A percentile compares a stretch with the other conserved stretches of the same genome.
Conservation (phyloP, 768 basidiomycete species). For the Candolleomyces aberdarensis region DNA sequence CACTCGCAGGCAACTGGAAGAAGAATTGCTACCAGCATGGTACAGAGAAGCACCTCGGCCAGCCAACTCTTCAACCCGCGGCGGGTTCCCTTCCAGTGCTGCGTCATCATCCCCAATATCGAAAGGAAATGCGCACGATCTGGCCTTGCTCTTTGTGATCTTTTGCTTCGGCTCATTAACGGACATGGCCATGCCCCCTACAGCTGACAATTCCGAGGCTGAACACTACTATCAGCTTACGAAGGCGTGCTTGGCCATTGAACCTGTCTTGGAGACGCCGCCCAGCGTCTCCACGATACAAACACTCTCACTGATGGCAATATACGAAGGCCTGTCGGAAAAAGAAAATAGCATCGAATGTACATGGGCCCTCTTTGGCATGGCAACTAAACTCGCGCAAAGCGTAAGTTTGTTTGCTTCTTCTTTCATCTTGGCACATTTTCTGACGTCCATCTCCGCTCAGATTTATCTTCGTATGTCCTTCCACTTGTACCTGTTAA, state of each 20-base stretch:
- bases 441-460: slow-evolving; percentile 4
- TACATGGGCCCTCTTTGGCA: slow-evolving; percentile 64
- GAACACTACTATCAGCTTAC: slow-evolving; percentile 58
- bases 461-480: slow-evolving; percentile 69
- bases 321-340: slow-evolving; percentile 65
- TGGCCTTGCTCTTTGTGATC: slow-evolving; percentile 59
- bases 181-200: slow-evolving; percentile 48
- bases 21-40: slow-evolving; percentile 65
- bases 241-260: slow-evolving; percentile 61
- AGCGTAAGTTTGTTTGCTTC: slow-evolving; percentile 45
- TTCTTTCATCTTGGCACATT: slow-evolving; percentile 5
- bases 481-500: neutral
- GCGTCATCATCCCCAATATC: slow-evolving; percentile 1
- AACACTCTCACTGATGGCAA: slow-evolving; percentile 61
- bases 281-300: slow-evolving; percentile 73
- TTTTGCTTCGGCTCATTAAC: slow-evolving; percentile 63
- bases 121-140: slow-evolving; percentile 45
- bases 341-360: slow-evolving; percentile 69
- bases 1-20: slow-evolving; percentile 56
- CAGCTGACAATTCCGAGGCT: slow-evolving; percentile 50
- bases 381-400: slow-evolving; percentile 64
- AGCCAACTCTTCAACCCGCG: slow-evolving; percentile 6
- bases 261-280: slow-evolving; percentile 67
- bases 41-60: slow-evolving; percentile 48
- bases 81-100: slow-evolving; percentile 3